Percentiles rank a stretch among this genome's conserved stretches.
Conservation (phyloP, 2,329 filamentous ascomycete genomes). For the Fusarium armeniacum region DNA sequence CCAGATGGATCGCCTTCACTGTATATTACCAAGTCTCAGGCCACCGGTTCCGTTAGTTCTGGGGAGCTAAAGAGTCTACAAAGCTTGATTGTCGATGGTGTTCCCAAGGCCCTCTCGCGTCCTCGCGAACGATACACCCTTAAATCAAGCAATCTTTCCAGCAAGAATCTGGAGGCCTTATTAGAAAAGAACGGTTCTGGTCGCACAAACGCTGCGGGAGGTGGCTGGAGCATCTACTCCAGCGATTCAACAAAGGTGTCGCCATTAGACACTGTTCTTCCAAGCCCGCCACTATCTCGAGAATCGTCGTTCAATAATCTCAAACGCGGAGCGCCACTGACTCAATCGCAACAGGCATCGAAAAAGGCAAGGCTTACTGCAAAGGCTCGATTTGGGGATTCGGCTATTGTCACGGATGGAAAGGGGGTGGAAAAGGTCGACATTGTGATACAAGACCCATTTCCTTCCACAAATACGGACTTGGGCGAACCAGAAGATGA, state of each 20-base stretch:
- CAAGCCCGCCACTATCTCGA: constrained; percentile 61
- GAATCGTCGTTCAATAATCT: constrained; percentile 48
- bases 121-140: constrained; percentile 80
- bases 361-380: constrained; percentile 75
- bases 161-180: constrained; percentile 78
- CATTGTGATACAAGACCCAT: constrained; percentile 70
- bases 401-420: constrained; percentile 68
- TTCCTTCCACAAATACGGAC: constrained; percentile 54
- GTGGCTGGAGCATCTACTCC: constrained; percentile 84
- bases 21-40: constrained; percentile 72
- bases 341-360: constrained; percentile 53
- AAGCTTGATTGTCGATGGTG: constrained; percentile 79
- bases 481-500: constrained; percentile 48
- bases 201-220: constrained; percentile 78
- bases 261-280: constrained; percentile 67
- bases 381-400: constrained; percentile 77
- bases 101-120: constrained; percentile 85
- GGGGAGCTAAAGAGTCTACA: constrained; percentile 75
- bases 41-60: constrained; percentile 57
- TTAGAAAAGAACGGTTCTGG: constrained; percentile 77
- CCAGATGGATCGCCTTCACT: constrained; percentile 83
- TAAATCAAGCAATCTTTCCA: constrained; percentile 75
- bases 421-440: constrained; percentile 74
- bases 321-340: constrained; percentile 50
- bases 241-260: constrained; percentile 69